Percentiles rank a stretch among this genome's conserved stretches.
Conservation (phyloP, 176 grass and related monocot species). For the Oryza glumipatula region DNA sequence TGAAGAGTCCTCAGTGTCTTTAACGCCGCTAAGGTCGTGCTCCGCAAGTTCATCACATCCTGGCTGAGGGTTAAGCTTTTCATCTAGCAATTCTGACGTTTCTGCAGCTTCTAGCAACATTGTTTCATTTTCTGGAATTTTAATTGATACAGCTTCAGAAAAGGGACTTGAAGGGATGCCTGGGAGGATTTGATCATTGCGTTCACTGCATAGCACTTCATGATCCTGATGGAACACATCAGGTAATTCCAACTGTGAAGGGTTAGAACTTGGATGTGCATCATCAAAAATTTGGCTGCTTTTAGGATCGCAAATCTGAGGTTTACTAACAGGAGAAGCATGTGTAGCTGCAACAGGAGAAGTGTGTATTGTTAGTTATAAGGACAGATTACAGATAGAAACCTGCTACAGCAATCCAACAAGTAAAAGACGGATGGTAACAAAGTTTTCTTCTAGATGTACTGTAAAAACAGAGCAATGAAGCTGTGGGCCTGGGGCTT, state of each 20-base stretch:
- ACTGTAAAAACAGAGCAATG: slow-evolving; percentile 24
- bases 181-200: neutral
- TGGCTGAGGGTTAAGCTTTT: slow-evolving; percentile 12
- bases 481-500: slow-evolving; percentile 8
- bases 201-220: neutral
- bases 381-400: neutral
- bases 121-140: slow-evolving; percentile 14
- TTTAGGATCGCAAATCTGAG: neutral
- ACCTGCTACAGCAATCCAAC: neutral
- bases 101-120: neutral
- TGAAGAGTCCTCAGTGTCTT: neutral
- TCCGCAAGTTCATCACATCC: slow-evolving; percentile 25
- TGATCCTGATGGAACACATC: slow-evolving; percentile 15
- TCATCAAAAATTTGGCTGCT: slow-evolving; percentile 13
- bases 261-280: slow-evolving; percentile 1
- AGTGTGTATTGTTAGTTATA: neutral
- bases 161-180: neutral
- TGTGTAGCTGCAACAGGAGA: slow-evolving; percentile 29
- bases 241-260: slow-evolving; percentile 8
- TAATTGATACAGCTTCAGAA: neutral
- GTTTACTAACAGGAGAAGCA: slow-evolving; percentile 28
- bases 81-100: neutral
- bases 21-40: neutral
- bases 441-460: neutral
- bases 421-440: neutral